Evolutionary conservation across 169 alveolate genomes (phyloP), one percentile per base, ranked within the genome.

Genomic region (Amoebophrya sp.): DNA sequence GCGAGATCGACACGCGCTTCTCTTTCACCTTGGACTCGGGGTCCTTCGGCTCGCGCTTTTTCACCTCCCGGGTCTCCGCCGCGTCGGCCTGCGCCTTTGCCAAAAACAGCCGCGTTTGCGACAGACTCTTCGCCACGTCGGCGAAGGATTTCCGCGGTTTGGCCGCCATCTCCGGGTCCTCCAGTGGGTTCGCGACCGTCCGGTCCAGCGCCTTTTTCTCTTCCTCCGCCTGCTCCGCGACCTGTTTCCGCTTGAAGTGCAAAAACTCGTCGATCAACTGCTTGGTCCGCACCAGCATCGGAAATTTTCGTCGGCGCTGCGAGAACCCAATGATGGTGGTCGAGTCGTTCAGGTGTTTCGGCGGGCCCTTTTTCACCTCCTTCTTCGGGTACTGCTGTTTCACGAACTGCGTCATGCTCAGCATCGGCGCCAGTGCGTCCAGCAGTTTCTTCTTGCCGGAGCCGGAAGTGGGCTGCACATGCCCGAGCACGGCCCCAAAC

Each of bases 251-350:
- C 83, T n/a, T 18, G 7, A 25, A 25, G 32, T 0, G 7, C 35
- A 25, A 3, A 66, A 66, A 66, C 35, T 66, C 83, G 38, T 66
- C 83, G 35, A n/a, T 25, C 10, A 66, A 25, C 35, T 18, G 38
- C 83, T 66, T 66, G 38, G 83, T 25, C 83, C 83, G 83, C 35
- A 25, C 83, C 83, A 66, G 18, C 83, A 66, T 66, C 12, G 83
- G 83, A 66, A 66, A 66, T 7, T 0, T 25, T 18, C 32, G 12
- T 12, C 83, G 83, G 1, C 83, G 29, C 83, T 25, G 32, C 10
- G 83, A 18, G 18, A 66, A 66, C 1, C 39, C 83, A 2, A 18
- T 2, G 35, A 66, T 66, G 10, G 83, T 2, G 10, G 18, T 25
- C 35, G 83, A 7, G 35, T 66, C 83, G 83, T 1, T 2, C 35